Evolutionary conservation across 192 early-diverging fungal genomes (phyloP), one percentile per base, ranked within the genome.

Genomic region (Backusella tuberculispora): DNA sequence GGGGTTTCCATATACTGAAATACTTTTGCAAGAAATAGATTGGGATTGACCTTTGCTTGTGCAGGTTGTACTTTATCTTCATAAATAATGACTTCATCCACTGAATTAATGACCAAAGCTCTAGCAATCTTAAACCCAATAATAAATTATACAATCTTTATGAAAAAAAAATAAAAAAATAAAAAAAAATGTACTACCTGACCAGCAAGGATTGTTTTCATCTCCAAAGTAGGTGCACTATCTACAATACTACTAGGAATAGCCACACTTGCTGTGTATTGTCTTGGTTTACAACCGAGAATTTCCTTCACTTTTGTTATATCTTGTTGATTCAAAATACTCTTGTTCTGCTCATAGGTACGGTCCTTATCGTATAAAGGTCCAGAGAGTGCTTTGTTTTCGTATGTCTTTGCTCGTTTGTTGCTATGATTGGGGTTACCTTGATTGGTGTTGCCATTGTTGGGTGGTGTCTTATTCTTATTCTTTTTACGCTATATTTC

Each of bases 1-100:
- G 91, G 91, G 29, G 88, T 86, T 82, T 92, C 91, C 60, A 90
- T 83, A 66, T 90, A 90, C 74, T 90, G 90, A 44, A 92, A 81
- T 15, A 89, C 81, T 19, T 89, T 83, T 7, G 89, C 89, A 71
- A 92, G 78, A 69, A 92, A 92, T 47, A 76, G 38, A 44, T 65
- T 71, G 8, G 88, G 80, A 68, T 92, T 86, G 9, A 81, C 69
- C 48, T 83, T 85, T 19, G 82, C 76, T 42, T 83, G 76, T 24
- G 81, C 64, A 26, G 76, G 71, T 37, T 80, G 74, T 19, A 78
- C 80, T 19, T 83, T 74, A 64, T 86, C 83, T 45, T 82, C 74
- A 63, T 90, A 92, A 37, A 92, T 85, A 13, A 92, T 81, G 12
- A 92, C 80, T 80, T 92, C 91, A 73, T 92, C 91, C 5, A 92